Evolutionary conservation across 148 eudicot species (phyloP).

Genomic region (Diospyros kaki): DNA sequence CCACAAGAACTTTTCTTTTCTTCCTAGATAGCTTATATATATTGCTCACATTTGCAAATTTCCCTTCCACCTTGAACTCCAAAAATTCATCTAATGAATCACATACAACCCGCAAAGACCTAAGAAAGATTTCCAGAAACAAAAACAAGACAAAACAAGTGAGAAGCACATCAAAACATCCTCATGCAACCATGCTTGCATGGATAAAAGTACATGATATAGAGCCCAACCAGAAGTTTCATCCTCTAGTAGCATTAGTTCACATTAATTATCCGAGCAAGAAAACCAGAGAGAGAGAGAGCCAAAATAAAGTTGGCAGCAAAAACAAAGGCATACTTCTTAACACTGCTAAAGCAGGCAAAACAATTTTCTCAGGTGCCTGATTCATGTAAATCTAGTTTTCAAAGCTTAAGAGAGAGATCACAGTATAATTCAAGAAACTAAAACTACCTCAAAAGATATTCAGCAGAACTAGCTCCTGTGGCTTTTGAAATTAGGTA

Average conservation of each 20-base stretch:
- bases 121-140: slow-evolving; percentile 11
- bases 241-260: not conserved
- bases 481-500: slow-evolving; percentile 89
- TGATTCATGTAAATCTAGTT: slow-evolving; percentile 1
- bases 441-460: slow-evolving; percentile 61
- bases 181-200: not conserved
- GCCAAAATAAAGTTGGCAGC: not conserved
- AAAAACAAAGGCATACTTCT: not conserved
- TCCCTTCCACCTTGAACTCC: slow-evolving; percentile 30
- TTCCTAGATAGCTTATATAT: slow-evolving; percentile 25
- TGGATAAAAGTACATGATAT: not conserved
- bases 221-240: not conserved
- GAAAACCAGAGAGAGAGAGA: not conserved
- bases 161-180: not conserved
- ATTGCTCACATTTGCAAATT: slow-evolving; percentile 6
- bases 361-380: not conserved
- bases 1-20: slow-evolving; percentile 37
- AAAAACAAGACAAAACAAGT: not conserved
- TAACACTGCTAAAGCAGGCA: not conserved
- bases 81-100: slow-evolving; percentile 61
- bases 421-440: slow-evolving; percentile 4
- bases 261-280: not conserved
- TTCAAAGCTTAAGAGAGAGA: not conserved
- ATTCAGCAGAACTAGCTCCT: slow-evolving; percentile 79
- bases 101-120: slow-evolving; percentile 71